These are phyloP conservation scores for Starmera dryadoides DNA, from an alignment of 805 yeast genomes.

Conservation along the genomic window DNA sequence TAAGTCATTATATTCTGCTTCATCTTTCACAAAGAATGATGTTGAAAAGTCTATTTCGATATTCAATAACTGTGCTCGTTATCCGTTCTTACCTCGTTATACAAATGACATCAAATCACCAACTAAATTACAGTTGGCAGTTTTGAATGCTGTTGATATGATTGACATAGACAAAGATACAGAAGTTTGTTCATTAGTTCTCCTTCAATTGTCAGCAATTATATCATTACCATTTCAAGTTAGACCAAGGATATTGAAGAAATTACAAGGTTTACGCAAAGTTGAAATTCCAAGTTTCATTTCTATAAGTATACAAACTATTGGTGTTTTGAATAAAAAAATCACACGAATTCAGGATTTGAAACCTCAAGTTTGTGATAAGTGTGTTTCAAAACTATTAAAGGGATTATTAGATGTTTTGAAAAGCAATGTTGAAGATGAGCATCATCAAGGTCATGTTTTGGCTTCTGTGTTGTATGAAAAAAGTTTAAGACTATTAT, in stretches of 20 bases:
- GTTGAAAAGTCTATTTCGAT: constrained; percentile 48
- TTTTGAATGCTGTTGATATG: constrained; percentile 40
- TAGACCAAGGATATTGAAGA: constrained; percentile 47
- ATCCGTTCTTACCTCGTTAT: constrained; percentile 61
- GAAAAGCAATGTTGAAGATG: constrained; percentile 32
- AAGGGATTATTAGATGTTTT: constrained; percentile 47
- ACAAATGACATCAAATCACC: constrained; percentile 47
- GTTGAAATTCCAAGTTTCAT: constrained; percentile 55
- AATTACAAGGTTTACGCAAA: constrained; percentile 33
- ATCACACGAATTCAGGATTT: constrained; percentile 26
- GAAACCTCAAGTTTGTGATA: constrained; percentile 33
- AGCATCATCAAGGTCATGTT: constrained; percentile 5
- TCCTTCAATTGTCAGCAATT: constrained; percentile 48
- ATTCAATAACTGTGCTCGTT: constrained; percentile 59
- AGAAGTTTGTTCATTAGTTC: constrained; percentile 34
- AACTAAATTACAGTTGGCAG: constrained; percentile 56
- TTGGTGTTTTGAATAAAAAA: constrained; percentile 31
- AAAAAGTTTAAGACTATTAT: constrained; percentile 36
- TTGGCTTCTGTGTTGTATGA: constrained; percentile 43
- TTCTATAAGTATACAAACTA: constrained; percentile 45
- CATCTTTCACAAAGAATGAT: constrained; percentile 22
- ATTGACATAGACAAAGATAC: constrained; percentile 22
- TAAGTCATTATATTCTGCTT: constrained; percentile 35
- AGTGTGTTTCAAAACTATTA: constrained; percentile 36
- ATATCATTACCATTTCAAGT: constrained; percentile 55